Percentiles rank a stretch among this genome's conserved stretches.
Conservation (phyloP, 352 stramenopile species). For the Pythium volutum region DNA sequence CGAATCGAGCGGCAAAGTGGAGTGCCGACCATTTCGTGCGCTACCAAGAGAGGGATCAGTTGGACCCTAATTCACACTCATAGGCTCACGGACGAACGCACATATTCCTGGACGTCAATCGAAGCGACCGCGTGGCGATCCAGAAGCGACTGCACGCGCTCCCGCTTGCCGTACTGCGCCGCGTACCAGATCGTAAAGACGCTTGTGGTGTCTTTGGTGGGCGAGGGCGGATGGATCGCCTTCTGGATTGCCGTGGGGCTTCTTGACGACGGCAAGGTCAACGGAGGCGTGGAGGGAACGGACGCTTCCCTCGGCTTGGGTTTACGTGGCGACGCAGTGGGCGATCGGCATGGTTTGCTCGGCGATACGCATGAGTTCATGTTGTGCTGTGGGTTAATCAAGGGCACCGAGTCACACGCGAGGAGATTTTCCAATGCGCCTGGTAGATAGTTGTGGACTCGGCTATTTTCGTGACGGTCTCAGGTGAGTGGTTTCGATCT, state of each 20-base stretch:
- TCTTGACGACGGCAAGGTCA: background rate
- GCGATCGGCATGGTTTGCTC: background rate
- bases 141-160: slow-evolving; percentile 49
- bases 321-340: slow-evolving; percentile 6
- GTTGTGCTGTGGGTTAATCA: background rate
- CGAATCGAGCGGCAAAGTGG: slow-evolving; percentile 59
- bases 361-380: background rate
- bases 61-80: background rate
- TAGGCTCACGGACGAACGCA: slow-evolving; percentile 18
- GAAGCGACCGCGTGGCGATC: slow-evolving; percentile 33
- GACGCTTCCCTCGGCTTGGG: background rate
- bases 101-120: slow-evolving; percentile 54
- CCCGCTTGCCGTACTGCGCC: slow-evolving; percentile 49
- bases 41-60: slow-evolving; percentile 22
- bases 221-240: background rate
- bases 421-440: no score
- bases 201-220: no score
- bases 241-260: slow-evolving; percentile 13
- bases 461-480: slow-evolving; percentile 18
- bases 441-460: background rate
- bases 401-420: background rate
- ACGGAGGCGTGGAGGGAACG: background rate
- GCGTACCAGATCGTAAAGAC: slow-evolving; percentile 81
- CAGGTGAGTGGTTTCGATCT: slow-evolving; percentile 19
- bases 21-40: slow-evolving; percentile 54